Evolutionary conservation across 352 stramenopile species (phyloP).

Genomic region (Lagenidium giganteum): DNA sequence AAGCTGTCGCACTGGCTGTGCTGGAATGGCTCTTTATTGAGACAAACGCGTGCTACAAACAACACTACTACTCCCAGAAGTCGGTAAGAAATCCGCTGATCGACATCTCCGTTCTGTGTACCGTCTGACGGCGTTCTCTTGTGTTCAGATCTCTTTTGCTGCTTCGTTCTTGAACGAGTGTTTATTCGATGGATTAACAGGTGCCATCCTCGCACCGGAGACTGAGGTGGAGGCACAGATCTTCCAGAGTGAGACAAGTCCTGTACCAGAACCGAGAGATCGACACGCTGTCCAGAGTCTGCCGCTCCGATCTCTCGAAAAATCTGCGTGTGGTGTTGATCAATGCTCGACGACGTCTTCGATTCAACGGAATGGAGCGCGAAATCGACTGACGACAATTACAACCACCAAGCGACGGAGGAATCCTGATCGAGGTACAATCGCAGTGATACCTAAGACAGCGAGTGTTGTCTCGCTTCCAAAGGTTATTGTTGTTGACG

Average conservation of each 20-base stretch:
- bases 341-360: slow-evolving; percentile 1
- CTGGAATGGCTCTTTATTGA: slow-evolving; percentile 51
- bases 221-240: slow-evolving; percentile 1
- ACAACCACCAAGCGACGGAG: slow-evolving; percentile 3
- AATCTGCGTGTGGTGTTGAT: slow-evolving; percentile 1
- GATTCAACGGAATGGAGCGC: slow-evolving; percentile 1
- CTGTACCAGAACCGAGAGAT: slow-evolving; percentile 25
- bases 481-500: slow-evolving; percentile 6
- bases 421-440: slow-evolving; percentile 7
- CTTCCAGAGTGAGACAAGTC: slow-evolving; percentile 22
- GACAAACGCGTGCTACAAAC: slow-evolving; percentile 43
- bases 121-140: not conserved
- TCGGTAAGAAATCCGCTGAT: slow-evolving; percentile 7
- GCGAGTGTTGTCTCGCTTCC: slow-evolving; percentile 7
- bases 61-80: slow-evolving; percentile 24
- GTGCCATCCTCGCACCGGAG: slow-evolving; percentile 24
- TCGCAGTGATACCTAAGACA: not conserved
- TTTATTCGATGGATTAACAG: slow-evolving; percentile 30
- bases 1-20: slow-evolving; percentile 39
- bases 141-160: slow-evolving; percentile 11
- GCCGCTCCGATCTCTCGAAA: slow-evolving; percentile 27
- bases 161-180: slow-evolving; percentile 23
- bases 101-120: not conserved
- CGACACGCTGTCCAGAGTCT: slow-evolving; percentile 43
- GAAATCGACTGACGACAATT: slow-evolving; percentile 7